Percentiles rank a stretch among this genome's conserved stretches.
These are phyloP conservation scores for Gleditsia sinensis DNA, from an alignment of 306 rosid species.

Conservation along the genomic window DNA sequence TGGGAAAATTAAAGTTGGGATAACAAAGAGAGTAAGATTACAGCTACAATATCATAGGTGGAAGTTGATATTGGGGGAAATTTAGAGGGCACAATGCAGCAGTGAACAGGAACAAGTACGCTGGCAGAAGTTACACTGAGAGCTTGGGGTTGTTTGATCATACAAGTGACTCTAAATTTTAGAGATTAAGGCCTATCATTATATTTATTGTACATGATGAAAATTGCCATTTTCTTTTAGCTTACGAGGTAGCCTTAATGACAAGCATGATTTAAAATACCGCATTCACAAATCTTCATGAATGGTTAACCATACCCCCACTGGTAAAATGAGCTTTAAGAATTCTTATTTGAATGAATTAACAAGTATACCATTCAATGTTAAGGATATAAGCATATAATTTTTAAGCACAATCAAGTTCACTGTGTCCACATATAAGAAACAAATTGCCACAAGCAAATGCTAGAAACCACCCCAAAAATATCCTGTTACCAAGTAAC, in stretches of 20 bases:
- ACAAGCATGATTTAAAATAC: neutral
- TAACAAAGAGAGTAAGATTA: neutral
- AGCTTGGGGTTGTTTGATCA: slow-evolving; percentile 1
- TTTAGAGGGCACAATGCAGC: neutral
- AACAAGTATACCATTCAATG: neutral
- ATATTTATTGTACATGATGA: slow-evolving; percentile 5
- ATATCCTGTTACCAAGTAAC: neutral
- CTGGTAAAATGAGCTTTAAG: neutral
- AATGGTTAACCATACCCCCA: slow-evolving; percentile 2
- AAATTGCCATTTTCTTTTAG: neutral
- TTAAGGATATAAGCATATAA: slow-evolving; percentile 4
- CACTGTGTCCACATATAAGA: neutral
- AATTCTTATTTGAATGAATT: slow-evolving; percentile 4
- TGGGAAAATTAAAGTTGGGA: slow-evolving; percentile 5
- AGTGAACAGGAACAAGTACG: neutral
- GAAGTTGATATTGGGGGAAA: neutral
- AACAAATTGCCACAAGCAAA: neutral
- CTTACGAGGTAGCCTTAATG: neutral
- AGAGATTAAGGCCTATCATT: neutral
- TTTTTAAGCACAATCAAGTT: neutral
- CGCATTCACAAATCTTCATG: neutral
- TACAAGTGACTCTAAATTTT: neutral
- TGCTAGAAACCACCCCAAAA: neutral
- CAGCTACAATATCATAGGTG: neutral
- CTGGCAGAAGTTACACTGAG: slow-evolving; percentile 2